Base-by-base conservation (phyloP, 2,329 filamentous ascomycete genomes). In the Coniochaeta hoffmannii region DNA sequence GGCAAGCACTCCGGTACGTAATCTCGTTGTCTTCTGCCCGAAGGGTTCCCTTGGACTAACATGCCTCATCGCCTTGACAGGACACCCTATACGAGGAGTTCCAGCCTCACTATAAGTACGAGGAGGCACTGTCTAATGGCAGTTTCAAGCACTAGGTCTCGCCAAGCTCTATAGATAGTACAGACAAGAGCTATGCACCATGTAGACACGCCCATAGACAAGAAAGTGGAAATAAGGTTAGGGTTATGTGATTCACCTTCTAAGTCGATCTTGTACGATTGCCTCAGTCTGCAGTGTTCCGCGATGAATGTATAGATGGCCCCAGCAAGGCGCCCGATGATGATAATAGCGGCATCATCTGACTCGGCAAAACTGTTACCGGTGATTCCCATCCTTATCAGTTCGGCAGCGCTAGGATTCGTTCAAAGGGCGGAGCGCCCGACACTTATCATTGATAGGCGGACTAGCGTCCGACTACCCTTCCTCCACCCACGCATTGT, bases 81-180 rank as follows among this genome's bases (percentile, higher is more conserved):
- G 76, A 80, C 53, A 69, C 69, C 10, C 58, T 80, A 44, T 80
- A 79, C 57, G 76, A 72, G 64, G 77, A 80, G 60, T 77, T 78
- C 28, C 76, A 79, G 63, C 76, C 76, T 3, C 75, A 80, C 15
- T 50, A 50, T n/a, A 12, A 50, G 24, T 50, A 41, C 36, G 36
- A 41, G 36, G 36, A 41, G 17, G 36, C 36, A 24, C 19, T 41
- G 36, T 41, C 36, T 24, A 19, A 24, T 19, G 36, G 36, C 17
- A 24, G 17, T 61, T 63, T 77, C 19, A 72, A 78, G 51, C 79
- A 71, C 53, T 73, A 76, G 60, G 65, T 9, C 19, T 22, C 24
- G 36, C 2, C 19, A 19, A 8, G n/a, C n/a, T n/a, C n/a, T n/a
- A 19, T 38, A 19, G 12, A 19, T 38, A 32, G 12, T 32, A 32